These are phyloP conservation scores for Pholiota microspora DNA, from an alignment of 768 basidiomycete species.

Conservation along the genomic window DNA sequence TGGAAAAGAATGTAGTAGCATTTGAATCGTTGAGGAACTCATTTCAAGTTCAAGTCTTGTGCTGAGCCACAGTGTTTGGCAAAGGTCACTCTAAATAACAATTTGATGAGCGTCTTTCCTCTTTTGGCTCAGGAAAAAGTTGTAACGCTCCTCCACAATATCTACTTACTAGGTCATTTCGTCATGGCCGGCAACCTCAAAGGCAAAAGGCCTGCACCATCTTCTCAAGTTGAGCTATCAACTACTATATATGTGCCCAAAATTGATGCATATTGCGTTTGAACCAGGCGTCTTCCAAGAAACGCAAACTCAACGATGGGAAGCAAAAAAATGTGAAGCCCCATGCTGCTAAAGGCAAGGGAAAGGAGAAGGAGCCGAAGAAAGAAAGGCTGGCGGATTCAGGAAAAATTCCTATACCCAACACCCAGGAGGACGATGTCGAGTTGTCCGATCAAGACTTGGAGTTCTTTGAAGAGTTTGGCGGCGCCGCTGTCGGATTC, in stretches of 20 bases:
- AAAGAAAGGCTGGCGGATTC: conserved; percentile 64
- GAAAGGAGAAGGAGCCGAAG: conserved; percentile 20
- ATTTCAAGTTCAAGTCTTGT: neutral
- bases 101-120: conserved; percentile 1
- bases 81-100: neutral
- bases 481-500: conserved; percentile 57
- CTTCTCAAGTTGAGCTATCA: conserved; percentile 24
- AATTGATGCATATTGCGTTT: conserved; percentile 4
- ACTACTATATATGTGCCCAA: neutral
- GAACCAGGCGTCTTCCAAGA: conserved; percentile 49
- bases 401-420: conserved; percentile 64
- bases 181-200: conserved; percentile 24
- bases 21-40: neutral
- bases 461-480: conserved; percentile 63
- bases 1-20: neutral
- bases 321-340: conserved; percentile 18
- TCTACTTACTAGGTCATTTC: neutral
- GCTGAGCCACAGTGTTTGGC: neutral
- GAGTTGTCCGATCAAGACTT: conserved; percentile 71
- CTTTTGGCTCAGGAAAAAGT: conserved; percentile 5
- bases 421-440: conserved; percentile 41
- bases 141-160: neutral
- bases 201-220: conserved; percentile 32
- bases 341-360: conserved; percentile 13
- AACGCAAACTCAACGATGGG: conserved; percentile 49